Percentiles rank a stretch among this genome's conserved stretches.
These are phyloP conservation scores for Cicer judaicum DNA, from an alignment of 306 rosid genomes.

Conservation along the genomic window DNA sequence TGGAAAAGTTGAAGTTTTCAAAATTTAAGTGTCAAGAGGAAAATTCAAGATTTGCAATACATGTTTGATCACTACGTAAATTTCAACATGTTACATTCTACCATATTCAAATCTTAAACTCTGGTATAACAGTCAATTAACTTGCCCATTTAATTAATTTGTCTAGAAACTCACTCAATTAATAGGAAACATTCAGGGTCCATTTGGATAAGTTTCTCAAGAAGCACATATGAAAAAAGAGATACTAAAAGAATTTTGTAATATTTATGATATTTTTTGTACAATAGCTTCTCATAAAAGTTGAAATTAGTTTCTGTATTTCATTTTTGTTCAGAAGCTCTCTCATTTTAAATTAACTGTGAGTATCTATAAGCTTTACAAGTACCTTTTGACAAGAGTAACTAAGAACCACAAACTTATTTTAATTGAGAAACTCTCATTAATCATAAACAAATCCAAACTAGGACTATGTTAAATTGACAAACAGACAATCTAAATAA, in stretches of 20 bases:
- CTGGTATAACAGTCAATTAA: background rate
- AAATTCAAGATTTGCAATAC: background rate
- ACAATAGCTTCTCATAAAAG: background rate
- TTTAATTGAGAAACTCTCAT: background rate
- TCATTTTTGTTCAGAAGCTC: background rate
- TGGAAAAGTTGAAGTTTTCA: constrained; percentile 8
- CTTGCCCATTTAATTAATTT: background rate
- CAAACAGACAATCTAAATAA: background rate
- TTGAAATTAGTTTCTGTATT: background rate
- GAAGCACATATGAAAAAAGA: background rate
- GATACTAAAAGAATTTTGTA: background rate
- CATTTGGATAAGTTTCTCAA: background rate
- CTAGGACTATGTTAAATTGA: background rate
- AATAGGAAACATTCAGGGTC: background rate
- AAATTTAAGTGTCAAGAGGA: background rate
- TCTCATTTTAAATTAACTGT: background rate
- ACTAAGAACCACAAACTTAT: background rate
- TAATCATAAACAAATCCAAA: background rate
- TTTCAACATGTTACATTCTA: constrained; percentile 23
- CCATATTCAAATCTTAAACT: background rate
- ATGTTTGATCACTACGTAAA: constrained; percentile 6
- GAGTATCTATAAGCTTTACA: background rate
- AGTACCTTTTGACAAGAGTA: background rate
- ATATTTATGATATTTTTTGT: background rate
- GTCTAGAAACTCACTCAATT: background rate